phyloP scores from a whole-genome alignment of 2,329 filamentous ascomycete species.

The Talaromyces rugulosus region DNA sequence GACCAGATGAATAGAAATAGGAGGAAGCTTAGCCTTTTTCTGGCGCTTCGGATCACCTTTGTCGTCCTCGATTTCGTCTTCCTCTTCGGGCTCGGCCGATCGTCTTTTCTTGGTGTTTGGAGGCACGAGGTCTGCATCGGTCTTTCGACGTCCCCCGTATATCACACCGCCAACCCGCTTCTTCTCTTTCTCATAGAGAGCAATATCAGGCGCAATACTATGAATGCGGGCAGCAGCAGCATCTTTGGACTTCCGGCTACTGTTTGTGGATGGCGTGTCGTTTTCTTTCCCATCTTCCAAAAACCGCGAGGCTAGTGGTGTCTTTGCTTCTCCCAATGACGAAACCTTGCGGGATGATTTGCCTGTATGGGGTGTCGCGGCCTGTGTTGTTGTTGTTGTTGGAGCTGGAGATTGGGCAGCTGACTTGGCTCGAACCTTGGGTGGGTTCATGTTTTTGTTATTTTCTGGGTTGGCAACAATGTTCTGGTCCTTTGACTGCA shows the following conservation, averaged over 20 bases:
- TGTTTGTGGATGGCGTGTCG: conserved; percentile 70
- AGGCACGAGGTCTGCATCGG: conserved; percentile 33
- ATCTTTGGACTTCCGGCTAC: conserved; percentile 82
- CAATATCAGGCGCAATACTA: conserved; percentile 75
- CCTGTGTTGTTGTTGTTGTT: conserved; percentile 2
- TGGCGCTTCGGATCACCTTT: conserved; percentile 58
- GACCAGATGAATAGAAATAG: conserved; percentile 69
- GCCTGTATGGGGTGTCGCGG: conserved; percentile 14
- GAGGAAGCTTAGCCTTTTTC: conserved; percentile 56
- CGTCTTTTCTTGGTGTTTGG: conserved; percentile 39
- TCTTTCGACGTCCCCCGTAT: conserved; percentile 52
- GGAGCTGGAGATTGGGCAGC: conserved; percentile 14
- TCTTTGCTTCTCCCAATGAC: conserved; percentile 39
- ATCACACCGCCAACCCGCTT: conserved; percentile 70
- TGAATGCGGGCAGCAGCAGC: conserved; percentile 75
- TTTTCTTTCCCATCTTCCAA: conserved; percentile 72
- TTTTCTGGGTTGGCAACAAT: conserved; percentile 14
- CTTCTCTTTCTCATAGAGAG: conserved; percentile 87
- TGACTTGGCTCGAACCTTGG: conserved; percentile 20
- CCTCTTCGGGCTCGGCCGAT: conserved; percentile 44
- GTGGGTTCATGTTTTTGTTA: conserved; percentile 9
- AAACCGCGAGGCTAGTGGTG: conserved; percentile 51
- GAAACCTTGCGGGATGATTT: conserved; percentile 25
- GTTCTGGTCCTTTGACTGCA: conserved; percentile 36
- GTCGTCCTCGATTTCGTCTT: conserved; percentile 40